Percentiles rank a stretch among this genome's conserved stretches.
These are phyloP conservation scores for Phytophthora hybrid DNA, from an alignment of 352 stramenopile species.

Conservation along the genomic window DNA sequence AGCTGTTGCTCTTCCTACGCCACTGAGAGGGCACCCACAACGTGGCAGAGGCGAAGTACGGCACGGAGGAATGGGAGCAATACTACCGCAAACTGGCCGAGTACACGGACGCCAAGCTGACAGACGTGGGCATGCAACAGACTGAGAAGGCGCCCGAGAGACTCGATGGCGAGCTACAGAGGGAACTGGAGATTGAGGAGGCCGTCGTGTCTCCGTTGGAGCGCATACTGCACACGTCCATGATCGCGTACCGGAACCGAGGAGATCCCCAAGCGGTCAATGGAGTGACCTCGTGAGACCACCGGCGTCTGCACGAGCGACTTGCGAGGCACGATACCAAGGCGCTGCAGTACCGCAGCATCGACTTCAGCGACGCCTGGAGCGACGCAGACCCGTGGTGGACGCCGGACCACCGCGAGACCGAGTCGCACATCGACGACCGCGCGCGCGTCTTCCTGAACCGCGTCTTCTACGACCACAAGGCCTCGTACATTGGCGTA, in stretches of 20 bases:
- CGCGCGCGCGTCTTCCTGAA: constrained; percentile 36
- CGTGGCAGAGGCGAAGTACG: constrained; percentile 36
- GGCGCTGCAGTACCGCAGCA: constrained; percentile 26
- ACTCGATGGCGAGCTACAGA: too few relatives aligned
- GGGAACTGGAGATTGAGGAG: too few relatives aligned
- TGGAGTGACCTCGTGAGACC: too few relatives aligned
- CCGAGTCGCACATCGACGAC: constrained; percentile 36
- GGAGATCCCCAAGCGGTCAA: too few relatives aligned
- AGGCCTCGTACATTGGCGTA: constrained; percentile 20
- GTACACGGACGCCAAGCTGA: constrained; percentile 40
- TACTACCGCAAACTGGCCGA: constrained; percentile 41
- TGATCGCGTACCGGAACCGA: too few relatives aligned
- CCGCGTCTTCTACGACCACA: constrained; percentile 33
- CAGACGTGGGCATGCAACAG: constrained; percentile 28
- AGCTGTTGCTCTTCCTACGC: constrained; percentile 42
- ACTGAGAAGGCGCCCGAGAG: constrained; percentile 14
- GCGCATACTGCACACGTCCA: too few relatives aligned
- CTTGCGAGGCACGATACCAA: constrained; percentile 37
- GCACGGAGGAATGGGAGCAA: constrained; percentile 28
- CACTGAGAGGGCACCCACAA: constrained; percentile 39
- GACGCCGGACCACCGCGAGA: constrained; percentile 29
- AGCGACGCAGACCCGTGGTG: constrained; percentile 40
- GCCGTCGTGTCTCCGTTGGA: too few relatives aligned
- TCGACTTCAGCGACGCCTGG: constrained; percentile 36
- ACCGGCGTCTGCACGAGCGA: too few relatives aligned